Evolutionary conservation across 2,329 filamentous ascomycete species (phyloP), one percentile per base, ranked within the genome.

Genomic region (Ceratocystis destructans): DNA sequence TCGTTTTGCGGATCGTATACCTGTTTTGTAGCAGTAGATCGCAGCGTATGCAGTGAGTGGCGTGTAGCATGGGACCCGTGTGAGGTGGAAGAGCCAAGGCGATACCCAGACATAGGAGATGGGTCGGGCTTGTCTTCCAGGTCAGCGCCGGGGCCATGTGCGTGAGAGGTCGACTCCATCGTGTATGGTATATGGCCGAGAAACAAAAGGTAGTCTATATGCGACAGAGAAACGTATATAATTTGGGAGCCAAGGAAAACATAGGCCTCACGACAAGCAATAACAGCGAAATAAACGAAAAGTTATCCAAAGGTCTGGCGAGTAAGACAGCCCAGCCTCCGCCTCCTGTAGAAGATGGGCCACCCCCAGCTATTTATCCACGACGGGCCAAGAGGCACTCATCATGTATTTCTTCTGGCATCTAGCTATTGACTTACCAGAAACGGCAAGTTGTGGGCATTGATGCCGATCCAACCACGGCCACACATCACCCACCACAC

Each of bases 1-100:
- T 82, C 80, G 62, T 78, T 71, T 31, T 75, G 70, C 6, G 77
- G 77, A 68, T 79, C 76, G 55, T 72, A 71, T 10, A 69, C 62
- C 67, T 77, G 76, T 67, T 78, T 78, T 57, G 53, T 68, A 25
- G 64, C 48, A 33, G 67, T 66, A 44, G 72, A 72, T 31, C 62
- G 63, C 28, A 67, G 62, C 7, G 28, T 71, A 68, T 61, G 61
- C 6, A 44, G 55, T 8, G 28, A 71, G 68, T 48, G 61, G 25
- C 48, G 62, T 2, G 66, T 64, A 41, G 64, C 48, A 33, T 64
- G 64, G 15, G 72, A 73, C 44, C 69, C 67, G 20, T 70, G 72
- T 31, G 69, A 66, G 6, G 69, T 69, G 46, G 65, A 67, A 63
- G 53, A 61, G 31, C 50, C 64, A 17, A 64, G 68, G 5, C 48